Evolutionary conservation across 2,329 filamentous ascomycete genomes (phyloP).

Genomic region (Seiridium cupressi): DNA sequence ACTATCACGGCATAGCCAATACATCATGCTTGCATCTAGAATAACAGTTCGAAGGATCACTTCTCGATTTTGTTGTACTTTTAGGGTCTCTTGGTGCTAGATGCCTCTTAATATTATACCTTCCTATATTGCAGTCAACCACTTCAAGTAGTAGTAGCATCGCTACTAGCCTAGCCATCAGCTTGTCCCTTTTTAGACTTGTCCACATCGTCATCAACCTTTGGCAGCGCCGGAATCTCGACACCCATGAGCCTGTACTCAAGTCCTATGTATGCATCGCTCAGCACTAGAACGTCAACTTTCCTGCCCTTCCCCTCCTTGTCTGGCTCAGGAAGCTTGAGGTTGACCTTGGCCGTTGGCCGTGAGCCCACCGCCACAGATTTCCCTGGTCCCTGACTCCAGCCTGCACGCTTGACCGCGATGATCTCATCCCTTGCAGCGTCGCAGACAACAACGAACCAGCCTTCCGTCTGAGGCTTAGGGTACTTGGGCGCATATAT

Average conservation of each 20-base stretch:
- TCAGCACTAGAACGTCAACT: constrained; percentile 74
- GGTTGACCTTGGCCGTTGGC: constrained; percentile 51
- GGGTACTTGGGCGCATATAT: constrained; percentile 89
- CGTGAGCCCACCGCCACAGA: constrained; percentile 39
- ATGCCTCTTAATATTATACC: background rate
- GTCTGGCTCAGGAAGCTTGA: constrained; percentile 57
- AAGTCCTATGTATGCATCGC: constrained; percentile 85
- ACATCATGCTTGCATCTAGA: too few relatives aligned
- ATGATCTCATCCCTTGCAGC: constrained; percentile 70
- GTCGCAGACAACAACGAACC: constrained; percentile 79
- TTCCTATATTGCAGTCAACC: background rate
- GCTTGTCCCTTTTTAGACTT: constrained; percentile 36
- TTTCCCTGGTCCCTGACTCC: constrained; percentile 42
- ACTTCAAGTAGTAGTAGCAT: background rate
- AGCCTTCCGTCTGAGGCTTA: constrained; percentile 92
- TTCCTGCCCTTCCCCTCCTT: constrained; percentile 49
- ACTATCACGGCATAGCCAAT: too few relatives aligned
- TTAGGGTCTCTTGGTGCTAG: too few relatives aligned
- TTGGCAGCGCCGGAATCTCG: constrained; percentile 49
- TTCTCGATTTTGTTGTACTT: too few relatives aligned
- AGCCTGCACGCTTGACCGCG: constrained; percentile 82
- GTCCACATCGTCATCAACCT: constrained; percentile 45
- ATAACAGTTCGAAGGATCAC: too few relatives aligned
- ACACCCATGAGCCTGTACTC: constrained; percentile 48
- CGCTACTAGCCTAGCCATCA: background rate